Evolutionary conservation across 805 yeast genomes (phyloP), one percentile per base, ranked within the genome.

Genomic region (Metschnikowia orientalis): DNA sequence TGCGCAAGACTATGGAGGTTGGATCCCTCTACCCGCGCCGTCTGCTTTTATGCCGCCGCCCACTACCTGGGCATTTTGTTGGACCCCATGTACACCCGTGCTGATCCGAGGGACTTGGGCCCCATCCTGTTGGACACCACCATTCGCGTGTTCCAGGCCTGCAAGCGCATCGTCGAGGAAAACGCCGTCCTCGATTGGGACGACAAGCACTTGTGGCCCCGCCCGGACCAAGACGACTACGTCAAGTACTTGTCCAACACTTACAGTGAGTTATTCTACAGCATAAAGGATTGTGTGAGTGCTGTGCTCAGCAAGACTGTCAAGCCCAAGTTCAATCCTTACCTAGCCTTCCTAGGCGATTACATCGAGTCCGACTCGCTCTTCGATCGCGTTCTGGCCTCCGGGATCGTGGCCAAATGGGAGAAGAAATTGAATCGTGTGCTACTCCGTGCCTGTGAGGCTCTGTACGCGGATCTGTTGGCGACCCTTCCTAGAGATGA

Each of bases 1-100:
- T 71, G 75, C 34, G 59, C 75, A 5, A 64, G 60, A 24, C 61
- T 73, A 33, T 83, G 92, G 92, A 59, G 82, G 37, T 53, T 81
- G 4, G 71, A 69, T 38, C 53, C 52, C 5, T 59, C 76, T 0
- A 63, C 84, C 0, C 57, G 72, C 30, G 71, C 77, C 0, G 63
- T 71, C 0, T 44, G 74, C 6, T 38, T 78, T 5, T 74, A 69
- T 34, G 69, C 77, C 4, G 79, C 81, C 1, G 60, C 61, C 8
- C 67, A 62, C 37, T 40, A 55, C 23, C 38, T 59, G 4, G 62
- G 63, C 3, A 34, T 54, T 13, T 34, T 63, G 32, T 47, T 50
- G 23, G 69, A 62, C 28, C 48, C 51, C 4, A 41, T 59, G 4
- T 45, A 38, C 19, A 15, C 26, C 12, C 36, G 40, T 1, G 28